A percentile compares a stretch with the other conserved stretches of the same genome.
These are phyloP conservation scores for Plectranthus barbatus DNA, from an alignment of 257 asterid species.

Conservation along the genomic window DNA sequence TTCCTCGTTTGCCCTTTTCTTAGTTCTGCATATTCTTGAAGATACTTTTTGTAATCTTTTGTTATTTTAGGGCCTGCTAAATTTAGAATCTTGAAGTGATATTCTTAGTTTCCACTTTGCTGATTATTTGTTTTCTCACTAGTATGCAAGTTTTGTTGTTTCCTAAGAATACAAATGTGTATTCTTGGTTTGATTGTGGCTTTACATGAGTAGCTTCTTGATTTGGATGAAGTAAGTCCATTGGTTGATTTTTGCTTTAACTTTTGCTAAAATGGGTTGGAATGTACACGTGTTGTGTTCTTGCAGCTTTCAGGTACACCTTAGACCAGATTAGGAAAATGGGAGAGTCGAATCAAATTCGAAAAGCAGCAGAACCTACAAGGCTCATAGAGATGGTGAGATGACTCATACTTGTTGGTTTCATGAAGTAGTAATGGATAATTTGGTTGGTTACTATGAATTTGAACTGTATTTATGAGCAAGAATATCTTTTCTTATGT, in stretches of 20 bases:
- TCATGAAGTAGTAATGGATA: background rate
- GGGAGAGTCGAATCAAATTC: constrained; percentile 74
- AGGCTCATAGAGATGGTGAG: constrained; percentile 76
- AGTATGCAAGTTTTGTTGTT: background rate
- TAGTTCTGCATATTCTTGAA: background rate
- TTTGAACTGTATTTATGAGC: background rate
- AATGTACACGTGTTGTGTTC: background rate
- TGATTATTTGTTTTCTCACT: background rate
- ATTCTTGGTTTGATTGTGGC: background rate
- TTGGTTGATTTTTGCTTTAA: background rate
- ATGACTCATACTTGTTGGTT: background rate
- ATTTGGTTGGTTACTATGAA: background rate
- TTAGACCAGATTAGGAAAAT: constrained; percentile 65
- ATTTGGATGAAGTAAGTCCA: background rate
- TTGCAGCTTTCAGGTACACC: constrained; percentile 61
- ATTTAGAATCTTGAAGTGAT: background rate
- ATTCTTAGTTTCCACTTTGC: background rate
- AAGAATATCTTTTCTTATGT: constrained; percentile 2
- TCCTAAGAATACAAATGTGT: background rate
- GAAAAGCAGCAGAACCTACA: constrained; percentile 65
- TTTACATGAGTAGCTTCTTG: background rate
- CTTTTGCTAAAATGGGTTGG: background rate
- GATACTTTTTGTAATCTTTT: constrained; percentile 2
- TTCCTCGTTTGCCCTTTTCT: constrained; percentile 17
- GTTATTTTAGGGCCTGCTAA: constrained; percentile 8